phyloP scores from a whole-genome alignment of 345 rosid species.

The Moricandia arvensis region DNA sequence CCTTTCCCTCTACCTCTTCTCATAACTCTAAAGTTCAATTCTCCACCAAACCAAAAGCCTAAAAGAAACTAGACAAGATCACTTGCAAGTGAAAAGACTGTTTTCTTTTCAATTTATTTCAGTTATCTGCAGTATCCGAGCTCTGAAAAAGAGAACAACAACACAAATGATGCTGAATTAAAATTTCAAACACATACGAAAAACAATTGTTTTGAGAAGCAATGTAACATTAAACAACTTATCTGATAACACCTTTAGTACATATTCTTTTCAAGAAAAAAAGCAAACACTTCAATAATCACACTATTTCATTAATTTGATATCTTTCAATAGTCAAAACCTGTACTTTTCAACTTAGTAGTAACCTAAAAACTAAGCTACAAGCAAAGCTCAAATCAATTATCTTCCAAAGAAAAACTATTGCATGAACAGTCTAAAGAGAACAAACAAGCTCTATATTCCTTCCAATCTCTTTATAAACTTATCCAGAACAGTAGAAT shows the following conservation, averaged over 20 bases:
- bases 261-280: not conserved
- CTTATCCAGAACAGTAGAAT: slow-evolving; percentile 14
- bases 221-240: not conserved
- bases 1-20: slow-evolving; percentile 69
- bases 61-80: slow-evolving; percentile 14
- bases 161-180: not conserved
- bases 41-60: slow-evolving; percentile 3
- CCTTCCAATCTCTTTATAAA: not conserved
- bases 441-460: not conserved
- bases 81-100: slow-evolving; percentile 2
- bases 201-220: not conserved
- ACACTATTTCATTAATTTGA: not conserved
- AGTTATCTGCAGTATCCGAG: not conserved
- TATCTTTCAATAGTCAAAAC: not conserved
- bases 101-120: not conserved
- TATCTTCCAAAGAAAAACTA: slow-evolving; percentile 9
- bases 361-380: slow-evolving; percentile 4
- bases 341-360: not conserved
- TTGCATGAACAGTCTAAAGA: slow-evolving; percentile 28
- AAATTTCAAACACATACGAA: not conserved
- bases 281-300: slow-evolving; percentile 1
- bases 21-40: slow-evolving; percentile 17
- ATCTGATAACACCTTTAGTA: too few relatives aligned
- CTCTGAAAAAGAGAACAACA: slow-evolving; percentile 8
- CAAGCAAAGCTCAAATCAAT: slow-evolving; percentile 8